Evolutionary conservation across 495 filamentous ascomycete species (phyloP), one percentile per base, ranked within the genome.

Genomic region (Cryomyces minteri): DNA sequence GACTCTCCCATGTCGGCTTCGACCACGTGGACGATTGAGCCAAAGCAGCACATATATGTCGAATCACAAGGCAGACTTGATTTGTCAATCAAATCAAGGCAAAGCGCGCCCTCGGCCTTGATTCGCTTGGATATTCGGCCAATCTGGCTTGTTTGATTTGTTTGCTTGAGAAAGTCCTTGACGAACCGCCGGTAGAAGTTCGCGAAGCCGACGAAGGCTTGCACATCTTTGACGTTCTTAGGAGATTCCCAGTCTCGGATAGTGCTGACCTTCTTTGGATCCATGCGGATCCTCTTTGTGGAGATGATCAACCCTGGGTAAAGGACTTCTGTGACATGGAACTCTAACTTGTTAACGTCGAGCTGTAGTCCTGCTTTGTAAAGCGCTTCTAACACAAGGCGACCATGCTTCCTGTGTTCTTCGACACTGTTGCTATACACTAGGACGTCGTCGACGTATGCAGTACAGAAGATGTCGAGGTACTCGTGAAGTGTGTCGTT

Each of bases 371-470:
- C 48, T 7, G 44, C 48, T 32, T 55, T 37, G 6, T 34, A 7
- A 5, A 57, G 41, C 5, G 18, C 1, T 25, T 49, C 0, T 8
- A 59, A 42, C 1, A 59, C 47, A 32, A 45, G 14, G 12, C 8
- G 25, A 2, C 48, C 31, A 34, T 54, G 38, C 11, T 41, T n/a
- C 29, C 43, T 5, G 33, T 52, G 39, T 38, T 53, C 31, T 18
- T 9, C 8, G 8, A 47, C 32, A 4, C 28, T 14, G 36, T 41
- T 37, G 18, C 39, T 37, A 45, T 55, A 58, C n/a, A 60, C 56
- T 4, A 58, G 28, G 12, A 57, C 4, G 25, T 68, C 47, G 40
- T 68, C 54, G 0, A 66, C 31, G 43, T 62, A 67, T 2, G 41
- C 54, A 14, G 50, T 47, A 29, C 32, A 49, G 40, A 65, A 66